These are phyloP conservation scores for Claviceps paspali DNA, from an alignment of 2,329 filamentous ascomycete species.

Conservation along the genomic window DNA sequence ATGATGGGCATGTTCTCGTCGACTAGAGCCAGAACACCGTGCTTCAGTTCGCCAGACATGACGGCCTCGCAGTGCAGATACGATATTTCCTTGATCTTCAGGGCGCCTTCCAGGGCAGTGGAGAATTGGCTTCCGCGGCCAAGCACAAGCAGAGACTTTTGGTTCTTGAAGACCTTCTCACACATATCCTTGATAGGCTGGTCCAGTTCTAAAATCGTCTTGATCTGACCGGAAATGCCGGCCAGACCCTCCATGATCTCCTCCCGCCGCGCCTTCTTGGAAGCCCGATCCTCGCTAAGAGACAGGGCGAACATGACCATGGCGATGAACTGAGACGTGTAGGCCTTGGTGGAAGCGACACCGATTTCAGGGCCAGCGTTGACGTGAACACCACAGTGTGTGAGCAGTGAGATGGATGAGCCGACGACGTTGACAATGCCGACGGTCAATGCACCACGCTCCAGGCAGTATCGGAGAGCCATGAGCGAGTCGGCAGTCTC, in stretches of 20 bases:
- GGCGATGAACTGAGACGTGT: slow-evolving; percentile 97
- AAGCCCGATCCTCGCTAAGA: slow-evolving; percentile 88
- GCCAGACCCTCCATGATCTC: slow-evolving; percentile 92
- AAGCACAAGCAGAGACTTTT: slow-evolving; percentile 87
- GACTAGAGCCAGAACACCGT: slow-evolving; percentile 91
- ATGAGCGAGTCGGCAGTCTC: slow-evolving; percentile 96
- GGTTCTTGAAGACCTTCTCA: slow-evolving; percentile 83
- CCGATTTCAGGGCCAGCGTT: slow-evolving; percentile 97
- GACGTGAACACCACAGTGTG: slow-evolving; percentile 99
- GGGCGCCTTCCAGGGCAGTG: slow-evolving; percentile 87
- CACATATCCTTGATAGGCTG: slow-evolving; percentile 90
- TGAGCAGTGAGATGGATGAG: slow-evolving; percentile 95
- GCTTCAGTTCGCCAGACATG: slow-evolving; percentile 99
- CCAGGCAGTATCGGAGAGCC: slow-evolving; percentile 94
- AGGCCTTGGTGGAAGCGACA: slow-evolving; percentile 97
- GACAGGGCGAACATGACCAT: slow-evolving; percentile 99
- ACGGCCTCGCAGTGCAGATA: slow-evolving; percentile 99
- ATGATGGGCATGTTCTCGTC: slow-evolving; percentile 98
- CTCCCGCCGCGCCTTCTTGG: slow-evolving; percentile 78
- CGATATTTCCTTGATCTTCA: slow-evolving; percentile 99
- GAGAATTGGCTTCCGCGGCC: slow-evolving; percentile 94
- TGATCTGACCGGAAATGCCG: slow-evolving; percentile 82
- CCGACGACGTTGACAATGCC: slow-evolving; percentile 98
- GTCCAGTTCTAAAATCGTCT: slow-evolving; percentile 79
- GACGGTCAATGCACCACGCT: slow-evolving; percentile 91